Base-by-base conservation (phyloP, 2,329 filamentous ascomycete genomes). In the Fusarium marasasianum region DNA sequence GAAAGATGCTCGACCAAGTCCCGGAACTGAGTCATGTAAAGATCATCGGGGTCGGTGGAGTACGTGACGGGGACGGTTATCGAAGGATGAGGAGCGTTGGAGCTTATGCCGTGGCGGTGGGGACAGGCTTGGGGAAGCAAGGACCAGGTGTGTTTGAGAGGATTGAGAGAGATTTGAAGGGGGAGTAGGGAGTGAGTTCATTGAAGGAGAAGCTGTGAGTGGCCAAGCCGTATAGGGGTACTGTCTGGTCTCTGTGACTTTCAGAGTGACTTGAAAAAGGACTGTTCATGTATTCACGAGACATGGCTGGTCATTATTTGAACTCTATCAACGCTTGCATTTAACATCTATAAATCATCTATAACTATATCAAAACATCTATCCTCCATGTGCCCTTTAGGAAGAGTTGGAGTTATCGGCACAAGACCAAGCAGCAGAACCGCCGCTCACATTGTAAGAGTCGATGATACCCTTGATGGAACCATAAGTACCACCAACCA, bases 41-140 rank as follows among this genome's bases (percentile, higher is more conserved):
- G 22, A 85, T 95, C 37, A 90, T 95, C 63, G 93, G 93, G 0
- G 88, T 93, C 1, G 93, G 93, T 3, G 93, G 93, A 4, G 93
- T 95, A 3, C 83, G 86, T 31, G 91, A 95, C 79, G 83, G 81
- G 0, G 85, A 82, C 6, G 92, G 91, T 2, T 94, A 87, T 74
- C 81, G 82, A 63, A 86, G 93, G 72, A 95, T 94, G 92, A 86
- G 84, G 72, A 83, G 81, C 12, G 93, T 89, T 0, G 93, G 93
- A 1, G 93, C 93, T 0, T 84, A 78, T 29, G 90, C 89, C 0
- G 92, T 94, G 1, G 93, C 88, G 0, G 87, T 94, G 50, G 93
- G 90, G 1, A 95, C 92, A 6, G 92, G 89, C 8, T 80, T 95
- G 53, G 92, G 92, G 5, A 83, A 88, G 57, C 87, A 88, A 72